phyloP scores from a whole-genome alignment of 192 early-diverging fungal genomes.

The Coemansia sp. region DNA sequence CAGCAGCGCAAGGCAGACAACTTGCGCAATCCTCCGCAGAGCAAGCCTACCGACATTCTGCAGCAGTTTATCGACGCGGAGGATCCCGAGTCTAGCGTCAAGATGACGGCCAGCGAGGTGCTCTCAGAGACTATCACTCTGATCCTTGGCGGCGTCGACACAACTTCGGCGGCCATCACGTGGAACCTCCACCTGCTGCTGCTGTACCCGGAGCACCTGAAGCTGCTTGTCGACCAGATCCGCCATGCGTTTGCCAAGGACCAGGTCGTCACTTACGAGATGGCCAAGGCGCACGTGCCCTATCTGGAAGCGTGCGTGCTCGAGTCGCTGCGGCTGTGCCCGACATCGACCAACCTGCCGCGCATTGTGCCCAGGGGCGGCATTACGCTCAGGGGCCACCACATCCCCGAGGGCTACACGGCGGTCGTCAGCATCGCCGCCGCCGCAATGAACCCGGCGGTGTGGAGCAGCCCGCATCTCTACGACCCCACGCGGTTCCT shows the following conservation, averaged over 20 bases:
- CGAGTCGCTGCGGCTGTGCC: conserved; percentile 45
- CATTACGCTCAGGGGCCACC: conserved; percentile 18
- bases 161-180: conserved; percentile 26
- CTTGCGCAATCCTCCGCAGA: not conserved
- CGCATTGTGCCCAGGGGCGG: conserved; percentile 42
- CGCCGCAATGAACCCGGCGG: conserved; percentile 23
- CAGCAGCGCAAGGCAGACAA: conserved; percentile 19
- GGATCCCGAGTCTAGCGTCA: conserved; percentile 26
- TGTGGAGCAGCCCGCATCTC: conserved; percentile 31
- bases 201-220: conserved; percentile 33
- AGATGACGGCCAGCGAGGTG: conserved; percentile 38
- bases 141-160: conserved; percentile 42
- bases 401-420: conserved; percentile 29
- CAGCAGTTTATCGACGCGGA: conserved; percentile 45
- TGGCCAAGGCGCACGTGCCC: conserved; percentile 26
- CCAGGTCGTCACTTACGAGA: conserved; percentile 26
- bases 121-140: conserved; percentile 40
- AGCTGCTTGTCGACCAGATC: conserved; percentile 14
- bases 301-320: conserved; percentile 45
- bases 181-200: conserved; percentile 46
- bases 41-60: conserved; percentile 26
- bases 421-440: conserved; percentile 33
- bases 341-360: conserved; percentile 39
- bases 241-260: conserved; percentile 14
- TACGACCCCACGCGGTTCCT: conserved; percentile 38